Base-by-base conservation (phyloP, 2,329 filamentous ascomycete genomes). In the Ascochyta pisi region DNA sequence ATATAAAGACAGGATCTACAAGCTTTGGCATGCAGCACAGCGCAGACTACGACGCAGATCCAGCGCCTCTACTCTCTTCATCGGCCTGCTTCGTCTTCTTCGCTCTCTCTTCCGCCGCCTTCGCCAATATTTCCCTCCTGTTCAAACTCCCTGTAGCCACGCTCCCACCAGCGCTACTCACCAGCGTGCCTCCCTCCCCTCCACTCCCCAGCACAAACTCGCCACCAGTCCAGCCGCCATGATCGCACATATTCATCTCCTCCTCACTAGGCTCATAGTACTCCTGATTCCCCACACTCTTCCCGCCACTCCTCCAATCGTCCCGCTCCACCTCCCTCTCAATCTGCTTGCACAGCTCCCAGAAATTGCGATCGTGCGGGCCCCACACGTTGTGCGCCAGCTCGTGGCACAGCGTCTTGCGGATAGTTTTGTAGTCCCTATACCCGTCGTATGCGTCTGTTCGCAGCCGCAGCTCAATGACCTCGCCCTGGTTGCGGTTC, bases 391-490 rank as follows among this genome's bases (percentile, higher is more conserved):
- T 97, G 76, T 99, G 95, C 63, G 93, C 89, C 16, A 99, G 82
- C 79, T 99, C 95, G 78, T 99, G 95, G 71, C 94, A 98, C 12
- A 99, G 81, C 41, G 95, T 98, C 65, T 90, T 91, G 47, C 95
- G 85, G 44, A 99, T 96, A 0, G 89, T 93, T 66, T 89, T 89
- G 78, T 98, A 99, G 73, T 97, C 92, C 34, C 95, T 81, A 70
- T 96, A 98, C 0, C 95, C 95, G 73, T 96, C 92, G 73, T 95
- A 92, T 3, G 90, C 91, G 77, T 99, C 95, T 1, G 95, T 98
- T n/a, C 95, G 82, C 33, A 99, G 78, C 0, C 95, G 82, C 58
- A 99, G 77, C 81, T 98, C 93, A 53, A 99, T 96, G 1, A 92
- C 91, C 74, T 96, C 89, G 57, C 95, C 95, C 3, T 82, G 77